These are phyloP conservation scores for Aspergillus quadricinctus DNA, from an alignment of 2,329 filamentous ascomycete genomes.

Conservation along the genomic window DNA sequence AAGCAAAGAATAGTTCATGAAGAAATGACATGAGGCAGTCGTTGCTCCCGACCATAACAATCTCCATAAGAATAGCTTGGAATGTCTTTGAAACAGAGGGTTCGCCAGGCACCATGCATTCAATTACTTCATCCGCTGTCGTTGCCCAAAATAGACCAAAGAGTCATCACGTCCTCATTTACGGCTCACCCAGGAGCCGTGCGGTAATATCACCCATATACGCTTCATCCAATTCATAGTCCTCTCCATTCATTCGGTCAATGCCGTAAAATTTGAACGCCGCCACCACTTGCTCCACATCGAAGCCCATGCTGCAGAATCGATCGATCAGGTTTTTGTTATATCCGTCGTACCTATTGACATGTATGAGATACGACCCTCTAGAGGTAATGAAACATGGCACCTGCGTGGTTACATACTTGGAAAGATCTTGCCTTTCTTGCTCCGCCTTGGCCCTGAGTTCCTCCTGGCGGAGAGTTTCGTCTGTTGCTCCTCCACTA, in stretches of 20 bases:
- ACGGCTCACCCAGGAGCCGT: conserved; percentile 73
- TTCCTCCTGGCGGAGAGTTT: conserved; percentile 52
- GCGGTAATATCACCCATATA: conserved; percentile 90
- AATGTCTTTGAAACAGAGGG: conserved; percentile 6
- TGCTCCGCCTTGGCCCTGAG: conserved; percentile 53
- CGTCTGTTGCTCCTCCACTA: conserved; percentile 49
- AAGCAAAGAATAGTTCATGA: not conserved
- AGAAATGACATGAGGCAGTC: conserved; percentile 1
- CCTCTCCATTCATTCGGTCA: conserved; percentile 68
- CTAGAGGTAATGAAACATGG: not conserved
- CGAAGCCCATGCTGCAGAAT: conserved; percentile 89
- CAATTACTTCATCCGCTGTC: conserved; percentile 12
- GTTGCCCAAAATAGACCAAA: not conserved
- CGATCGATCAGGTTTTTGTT: conserved; percentile 76
- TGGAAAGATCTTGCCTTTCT: conserved; percentile 52
- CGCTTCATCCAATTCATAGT: conserved; percentile 83
- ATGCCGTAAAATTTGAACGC: conserved; percentile 80
- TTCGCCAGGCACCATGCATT: conserved; percentile 32
- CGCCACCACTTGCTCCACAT: conserved; percentile 77
- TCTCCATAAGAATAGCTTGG: conserved; percentile 1
- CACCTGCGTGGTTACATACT: conserved; percentile 35
- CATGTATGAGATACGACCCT: conserved; percentile 24
- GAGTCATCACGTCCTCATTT: conserved; percentile 18
- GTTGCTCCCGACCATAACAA: conserved; percentile 1
- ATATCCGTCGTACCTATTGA: conserved; percentile 74